phyloP scores from a whole-genome alignment of 257 asterid genomes.

The Solanum etuberosum region DNA sequence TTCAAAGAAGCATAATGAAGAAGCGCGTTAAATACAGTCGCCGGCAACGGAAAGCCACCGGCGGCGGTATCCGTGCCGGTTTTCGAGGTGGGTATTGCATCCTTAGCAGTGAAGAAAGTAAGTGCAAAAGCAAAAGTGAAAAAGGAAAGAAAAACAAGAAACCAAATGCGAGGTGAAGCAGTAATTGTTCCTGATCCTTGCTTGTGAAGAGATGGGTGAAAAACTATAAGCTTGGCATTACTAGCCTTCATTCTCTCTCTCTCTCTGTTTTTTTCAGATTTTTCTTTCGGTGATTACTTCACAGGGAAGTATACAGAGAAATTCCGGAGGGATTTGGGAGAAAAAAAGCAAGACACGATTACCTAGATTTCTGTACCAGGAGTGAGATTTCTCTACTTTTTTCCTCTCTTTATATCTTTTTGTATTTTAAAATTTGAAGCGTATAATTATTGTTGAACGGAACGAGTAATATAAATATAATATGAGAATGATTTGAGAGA shows the following conservation, averaged over 20 bases:
- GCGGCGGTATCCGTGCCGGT: neutral
- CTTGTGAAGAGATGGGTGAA: slow-evolving; percentile 53
- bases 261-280: neutral
- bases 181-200: slow-evolving; percentile 20
- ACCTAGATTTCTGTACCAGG: neutral
- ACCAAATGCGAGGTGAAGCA: slow-evolving; percentile 44
- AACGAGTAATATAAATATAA: neutral
- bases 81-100: slow-evolving; percentile 7
- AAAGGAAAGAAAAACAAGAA: slow-evolving; percentile 31
- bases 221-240: slow-evolving; percentile 50
- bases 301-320: neutral
- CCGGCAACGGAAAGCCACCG: slow-evolving; percentile 23
- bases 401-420: neutral
- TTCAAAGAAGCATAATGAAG: slow-evolving; percentile 59
- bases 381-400: neutral
- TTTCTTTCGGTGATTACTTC: neutral
- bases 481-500: neutral
- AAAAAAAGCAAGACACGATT: neutral
- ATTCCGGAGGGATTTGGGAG: neutral
- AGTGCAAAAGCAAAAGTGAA: slow-evolving; percentile 48
- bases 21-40: slow-evolving; percentile 44
- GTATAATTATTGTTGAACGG: accelerated
- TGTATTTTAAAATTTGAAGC: neutral
- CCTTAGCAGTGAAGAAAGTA: slow-evolving; percentile 44
- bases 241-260: slow-evolving; percentile 36